These are phyloP conservation scores for Candida ortonii DNA, from an alignment of 805 yeast genomes.

Conservation along the genomic window DNA sequence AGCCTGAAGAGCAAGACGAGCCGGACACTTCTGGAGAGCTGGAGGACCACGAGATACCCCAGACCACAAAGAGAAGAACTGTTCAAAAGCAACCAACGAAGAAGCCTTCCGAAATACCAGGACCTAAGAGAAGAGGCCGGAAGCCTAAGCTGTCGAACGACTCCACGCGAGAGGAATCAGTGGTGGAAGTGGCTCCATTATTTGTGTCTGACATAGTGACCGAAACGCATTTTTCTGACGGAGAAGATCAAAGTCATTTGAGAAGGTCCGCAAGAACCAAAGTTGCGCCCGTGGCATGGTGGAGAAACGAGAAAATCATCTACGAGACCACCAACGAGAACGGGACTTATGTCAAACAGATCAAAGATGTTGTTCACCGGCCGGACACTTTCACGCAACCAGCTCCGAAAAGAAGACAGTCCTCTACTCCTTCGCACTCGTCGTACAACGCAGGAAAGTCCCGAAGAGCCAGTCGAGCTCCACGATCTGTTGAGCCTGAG, in stretches of 20 bases:
- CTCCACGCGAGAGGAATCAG: no score
- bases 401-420: conserved; percentile 13
- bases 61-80: conserved; percentile 4
- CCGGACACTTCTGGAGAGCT: conserved; percentile 3
- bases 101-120: no score
- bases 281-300: conserved; percentile 71
- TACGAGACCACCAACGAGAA: conserved; percentile 46
- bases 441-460: conserved; percentile 22
- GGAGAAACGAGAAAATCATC: conserved; percentile 78
- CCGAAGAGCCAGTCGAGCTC: conserved; percentile 25
- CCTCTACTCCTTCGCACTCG: conserved; percentile 12
- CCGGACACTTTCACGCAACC: conserved; percentile 31
- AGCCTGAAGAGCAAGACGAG: conserved; percentile 7
- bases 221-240: background rate
- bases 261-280: conserved; percentile 66
- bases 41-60: conserved; percentile 4
- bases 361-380: conserved; percentile 56
- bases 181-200: no score
- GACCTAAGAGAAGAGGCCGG: no score
- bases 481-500: conserved; percentile 4
- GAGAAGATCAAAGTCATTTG: conserved; percentile 35
- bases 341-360: conserved; percentile 51
- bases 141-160: no score
- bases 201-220: no score
- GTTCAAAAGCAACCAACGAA: no score